Conservation (phyloP, 2,329 filamentous ascomycete species). For the Diaporthe sp. region DNA sequence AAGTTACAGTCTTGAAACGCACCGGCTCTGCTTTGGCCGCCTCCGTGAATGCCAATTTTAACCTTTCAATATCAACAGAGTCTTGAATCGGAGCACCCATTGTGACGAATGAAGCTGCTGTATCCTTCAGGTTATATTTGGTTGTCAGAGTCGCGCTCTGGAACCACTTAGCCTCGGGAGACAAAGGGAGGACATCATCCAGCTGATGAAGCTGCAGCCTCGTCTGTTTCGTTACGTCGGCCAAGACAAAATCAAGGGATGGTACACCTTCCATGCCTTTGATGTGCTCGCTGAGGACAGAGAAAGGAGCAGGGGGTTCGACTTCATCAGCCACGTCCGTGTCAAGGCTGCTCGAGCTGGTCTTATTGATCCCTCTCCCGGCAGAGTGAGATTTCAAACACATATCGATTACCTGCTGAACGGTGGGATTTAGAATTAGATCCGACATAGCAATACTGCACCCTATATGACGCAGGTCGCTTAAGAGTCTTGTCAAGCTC, state of each 20-base stretch:
- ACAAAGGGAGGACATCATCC: slow-evolving; percentile 6
- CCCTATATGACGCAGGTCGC: not conserved
- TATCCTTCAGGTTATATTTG: not conserved
- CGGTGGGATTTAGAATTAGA: slow-evolving; percentile 14
- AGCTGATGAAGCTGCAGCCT: slow-evolving; percentile 2
- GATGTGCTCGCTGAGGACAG: not conserved
- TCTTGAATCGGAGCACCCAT: not conserved
- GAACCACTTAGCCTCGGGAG: slow-evolving; percentile 13
- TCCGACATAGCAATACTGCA: slow-evolving; percentile 26
- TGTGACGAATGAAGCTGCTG: slow-evolving; percentile 2
- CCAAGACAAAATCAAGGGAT: not conserved
- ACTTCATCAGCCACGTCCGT: not conserved
- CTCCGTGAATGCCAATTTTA: slow-evolving; percentile 23
- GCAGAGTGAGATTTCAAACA: not conserved
- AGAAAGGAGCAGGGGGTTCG: slow-evolving; percentile 18
- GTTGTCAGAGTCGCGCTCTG: not conserved
- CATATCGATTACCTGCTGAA: slow-evolving; percentile 11
- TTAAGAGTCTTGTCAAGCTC: slow-evolving; percentile 13
- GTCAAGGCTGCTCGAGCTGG: no score
- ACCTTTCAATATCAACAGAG: slow-evolving; percentile 6
- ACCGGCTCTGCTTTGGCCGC: slow-evolving; percentile 24
- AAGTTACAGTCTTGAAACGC: not conserved
- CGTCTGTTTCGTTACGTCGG: not conserved
- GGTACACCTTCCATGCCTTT: not conserved
- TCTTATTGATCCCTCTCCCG: not conserved